These are phyloP conservation scores for Amanita fuliginea DNA, from an alignment of 768 basidiomycete genomes.

Conservation along the genomic window DNA sequence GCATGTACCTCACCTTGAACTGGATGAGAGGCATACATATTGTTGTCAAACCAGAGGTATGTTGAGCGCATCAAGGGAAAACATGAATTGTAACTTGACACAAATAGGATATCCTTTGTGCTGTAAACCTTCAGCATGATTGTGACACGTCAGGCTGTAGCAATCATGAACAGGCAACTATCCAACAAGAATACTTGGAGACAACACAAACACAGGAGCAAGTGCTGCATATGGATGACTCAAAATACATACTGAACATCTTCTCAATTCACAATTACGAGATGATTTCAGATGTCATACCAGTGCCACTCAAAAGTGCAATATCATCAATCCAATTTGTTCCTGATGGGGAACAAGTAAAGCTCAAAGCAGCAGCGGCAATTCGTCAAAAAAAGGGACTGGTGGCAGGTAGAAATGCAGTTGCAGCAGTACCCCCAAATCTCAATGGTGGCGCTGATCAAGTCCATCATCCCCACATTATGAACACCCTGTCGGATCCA, in stretches of 20 bases:
- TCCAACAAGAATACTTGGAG: conserved; percentile 11
- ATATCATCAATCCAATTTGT: background rate
- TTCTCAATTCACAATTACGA: background rate
- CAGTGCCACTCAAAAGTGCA: background rate
- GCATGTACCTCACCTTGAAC: background rate
- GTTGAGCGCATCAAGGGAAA: conserved; percentile 17
- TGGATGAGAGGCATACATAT: background rate
- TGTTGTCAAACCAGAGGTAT: conserved; percentile 1
- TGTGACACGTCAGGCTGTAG: conserved; percentile 12
- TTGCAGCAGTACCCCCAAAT: background rate
- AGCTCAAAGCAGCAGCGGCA: background rate
- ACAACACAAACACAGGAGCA: background rate
- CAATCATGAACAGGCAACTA: conserved; percentile 2
- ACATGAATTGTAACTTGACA: conserved; percentile 14
- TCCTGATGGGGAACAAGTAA: background rate
- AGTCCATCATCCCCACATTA: too few species aligned
- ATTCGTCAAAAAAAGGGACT: background rate
- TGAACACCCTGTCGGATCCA: background rate
- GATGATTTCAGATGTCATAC: background rate
- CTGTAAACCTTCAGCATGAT: conserved; percentile 17
- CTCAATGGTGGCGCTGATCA: too few species aligned
- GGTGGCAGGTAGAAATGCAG: background rate
- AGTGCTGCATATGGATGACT: background rate
- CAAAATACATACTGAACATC: background rate
- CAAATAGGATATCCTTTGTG: conserved; percentile 13